Percentiles rank a stretch among this genome's conserved stretches.
phyloP scores from a whole-genome alignment of 2,329 filamentous ascomycete genomes.

The Colletotrichum eleusines region DNA sequence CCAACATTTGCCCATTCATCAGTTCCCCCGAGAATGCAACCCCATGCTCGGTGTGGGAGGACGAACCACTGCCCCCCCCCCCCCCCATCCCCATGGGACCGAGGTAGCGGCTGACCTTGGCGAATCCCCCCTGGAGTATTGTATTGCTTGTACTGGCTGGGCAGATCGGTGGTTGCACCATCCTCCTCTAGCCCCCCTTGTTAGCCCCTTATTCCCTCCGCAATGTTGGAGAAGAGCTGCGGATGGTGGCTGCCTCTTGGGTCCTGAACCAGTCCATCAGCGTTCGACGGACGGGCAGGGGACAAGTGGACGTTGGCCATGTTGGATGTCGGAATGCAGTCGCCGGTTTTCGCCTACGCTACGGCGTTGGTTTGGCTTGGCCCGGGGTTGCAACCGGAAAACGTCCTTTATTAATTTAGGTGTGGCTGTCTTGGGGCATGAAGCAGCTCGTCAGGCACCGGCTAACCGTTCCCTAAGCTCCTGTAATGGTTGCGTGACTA shows the following conservation, averaged over 20 bases:
- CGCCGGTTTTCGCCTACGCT: constrained; percentile 25
- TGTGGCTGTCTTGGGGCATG: constrained; percentile 6
- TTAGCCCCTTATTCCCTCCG: constrained; percentile 14
- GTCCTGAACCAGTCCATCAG: constrained; percentile 17
- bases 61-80: constrained; percentile 21
- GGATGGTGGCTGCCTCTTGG: constrained; percentile 24
- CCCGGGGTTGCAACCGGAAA: neutral
- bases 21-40: constrained; percentile 17
- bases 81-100: constrained; percentile 21
- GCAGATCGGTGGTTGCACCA: constrained; percentile 37
- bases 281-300: constrained; percentile 13
- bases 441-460: constrained; percentile 28
- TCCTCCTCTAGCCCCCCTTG: constrained; percentile 18
- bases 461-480: neutral
- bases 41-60: constrained; percentile 33
- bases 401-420: neutral
- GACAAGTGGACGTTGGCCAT: neutral
- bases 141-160: constrained; percentile 32
- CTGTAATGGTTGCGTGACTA: constrained; percentile 32
- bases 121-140: constrained; percentile 20
- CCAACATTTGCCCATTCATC: constrained; percentile 24
- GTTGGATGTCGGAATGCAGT: neutral
- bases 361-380: no score
- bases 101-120: constrained; percentile 36
- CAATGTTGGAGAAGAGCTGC: constrained; percentile 2